phyloP scores from a whole-genome alignment of 2,329 filamentous ascomycete species.

The Ophiocordyceps sinensis region DNA sequence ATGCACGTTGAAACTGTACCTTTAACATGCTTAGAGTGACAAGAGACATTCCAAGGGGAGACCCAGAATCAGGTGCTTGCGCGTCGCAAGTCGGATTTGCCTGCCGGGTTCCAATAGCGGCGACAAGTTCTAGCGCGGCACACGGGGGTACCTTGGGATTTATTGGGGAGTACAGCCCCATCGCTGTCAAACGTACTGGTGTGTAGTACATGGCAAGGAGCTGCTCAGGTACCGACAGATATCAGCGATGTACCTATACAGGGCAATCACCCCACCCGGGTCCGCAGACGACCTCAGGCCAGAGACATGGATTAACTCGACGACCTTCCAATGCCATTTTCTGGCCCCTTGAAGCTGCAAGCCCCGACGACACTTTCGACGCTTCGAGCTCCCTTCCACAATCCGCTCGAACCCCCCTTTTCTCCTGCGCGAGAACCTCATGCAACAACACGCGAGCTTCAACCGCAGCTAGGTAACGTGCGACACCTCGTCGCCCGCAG shows the following conservation, averaged over 20 bases:
- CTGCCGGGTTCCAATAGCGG: no score
- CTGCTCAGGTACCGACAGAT: not conserved
- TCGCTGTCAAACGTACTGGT: no score
- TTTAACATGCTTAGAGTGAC: no score
- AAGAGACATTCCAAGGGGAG: no score
- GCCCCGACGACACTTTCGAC: not conserved
- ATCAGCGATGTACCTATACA: not conserved
- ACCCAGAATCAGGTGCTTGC: no score
- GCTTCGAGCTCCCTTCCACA: not conserved
- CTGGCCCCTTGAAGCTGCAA: not conserved
- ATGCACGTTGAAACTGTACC: no score
- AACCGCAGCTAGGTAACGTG: not conserved
- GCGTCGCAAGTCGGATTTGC: no score
- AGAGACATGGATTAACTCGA: not conserved
- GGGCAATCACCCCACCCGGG: conserved; percentile 3
- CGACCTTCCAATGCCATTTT: not conserved
- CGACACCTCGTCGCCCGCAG: not conserved
- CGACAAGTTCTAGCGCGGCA: no score
- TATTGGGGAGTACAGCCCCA: no score
- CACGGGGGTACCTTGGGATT: no score
- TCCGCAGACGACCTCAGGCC: not conserved
- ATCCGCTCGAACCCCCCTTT: not conserved
- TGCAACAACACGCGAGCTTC: not conserved
- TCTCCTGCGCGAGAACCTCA: not conserved
- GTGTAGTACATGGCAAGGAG: not conserved